A percentile compares a stretch with the other conserved stretches of the same genome.
Conservation (phyloP, 2,329 filamentous ascomycete species). For the Raffaelea albimanens region DNA sequence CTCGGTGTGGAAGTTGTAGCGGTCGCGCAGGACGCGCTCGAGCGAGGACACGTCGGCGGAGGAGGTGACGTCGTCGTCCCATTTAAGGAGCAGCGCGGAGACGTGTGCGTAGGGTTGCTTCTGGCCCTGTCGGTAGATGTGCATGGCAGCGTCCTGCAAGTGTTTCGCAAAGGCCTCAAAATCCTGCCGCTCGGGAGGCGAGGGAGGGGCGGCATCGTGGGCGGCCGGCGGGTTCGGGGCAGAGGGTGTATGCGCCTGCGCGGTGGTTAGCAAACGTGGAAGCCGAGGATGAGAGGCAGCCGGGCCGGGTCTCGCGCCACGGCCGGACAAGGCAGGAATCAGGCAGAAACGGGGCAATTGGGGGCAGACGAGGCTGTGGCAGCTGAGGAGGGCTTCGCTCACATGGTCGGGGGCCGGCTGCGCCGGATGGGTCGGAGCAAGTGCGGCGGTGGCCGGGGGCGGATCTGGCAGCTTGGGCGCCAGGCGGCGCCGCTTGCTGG, state of each 20-base stretch:
- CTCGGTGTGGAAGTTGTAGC: slow-evolving; percentile 52
- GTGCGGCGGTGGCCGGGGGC: slow-evolving; percentile 5
- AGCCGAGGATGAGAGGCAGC: too few relatives aligned
- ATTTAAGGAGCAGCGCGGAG: slow-evolving; percentile 51
- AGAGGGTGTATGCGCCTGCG: slow-evolving; percentile 6
- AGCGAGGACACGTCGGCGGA: slow-evolving; percentile 45
- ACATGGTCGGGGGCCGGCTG: slow-evolving; percentile 12
- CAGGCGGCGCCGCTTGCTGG: slow-evolving; percentile 19
- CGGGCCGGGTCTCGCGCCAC: too few relatives aligned
- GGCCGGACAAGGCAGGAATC: slow-evolving; percentile 1
- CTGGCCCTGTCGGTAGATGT: slow-evolving; percentile 55
- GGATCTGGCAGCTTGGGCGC: slow-evolving; percentile 19
- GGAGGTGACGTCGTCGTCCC: slow-evolving; percentile 49
- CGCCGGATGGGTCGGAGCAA: slow-evolving; percentile 10
- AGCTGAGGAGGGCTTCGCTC: background rate
- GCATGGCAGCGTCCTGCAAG: slow-evolving; percentile 58
- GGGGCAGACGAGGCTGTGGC: slow-evolving; percentile 1
- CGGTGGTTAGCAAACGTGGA: too few relatives aligned
- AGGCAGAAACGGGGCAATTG: background rate
- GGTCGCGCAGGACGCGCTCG: slow-evolving; percentile 48
- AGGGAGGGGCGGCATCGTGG: slow-evolving; percentile 5
- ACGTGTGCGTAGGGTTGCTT: slow-evolving; percentile 47
- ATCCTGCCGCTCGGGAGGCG: slow-evolving; percentile 39
- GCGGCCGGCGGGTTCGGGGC: slow-evolving; percentile 2
- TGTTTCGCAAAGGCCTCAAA: slow-evolving; percentile 60